A percentile compares a stretch with the other conserved stretches of the same genome.
phyloP scores from a whole-genome alignment of 2,329 filamentous ascomycete genomes.

The Talaromyces marneffei region DNA sequence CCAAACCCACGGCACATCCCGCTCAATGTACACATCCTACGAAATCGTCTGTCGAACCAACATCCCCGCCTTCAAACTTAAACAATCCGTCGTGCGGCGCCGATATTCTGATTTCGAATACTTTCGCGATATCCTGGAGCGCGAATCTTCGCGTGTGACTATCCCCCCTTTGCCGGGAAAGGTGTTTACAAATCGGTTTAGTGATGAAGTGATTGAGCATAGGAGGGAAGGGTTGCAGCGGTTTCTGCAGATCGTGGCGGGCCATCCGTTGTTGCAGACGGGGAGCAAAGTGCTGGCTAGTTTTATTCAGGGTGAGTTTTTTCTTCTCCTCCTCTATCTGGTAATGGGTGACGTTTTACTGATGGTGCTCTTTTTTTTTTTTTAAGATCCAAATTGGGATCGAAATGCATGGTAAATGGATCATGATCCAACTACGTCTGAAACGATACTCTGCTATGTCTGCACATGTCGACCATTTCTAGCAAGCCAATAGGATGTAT shows the following conservation, averaged over 20 bases:
- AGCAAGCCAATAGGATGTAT: constrained; percentile 1
- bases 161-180: constrained; percentile 95
- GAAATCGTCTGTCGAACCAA: constrained; percentile 97
- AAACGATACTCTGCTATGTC: background rate
- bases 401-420: constrained; percentile 68
- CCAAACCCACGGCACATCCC: constrained; percentile 87
- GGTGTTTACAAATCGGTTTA: constrained; percentile 96
- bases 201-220: constrained; percentile 96
- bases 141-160: constrained; percentile 86
- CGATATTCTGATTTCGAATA: constrained; percentile 98
- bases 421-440: background rate
- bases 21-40: constrained; percentile 98
- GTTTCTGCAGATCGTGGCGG: constrained; percentile 95
- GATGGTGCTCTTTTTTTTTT: constrained; percentile 7
- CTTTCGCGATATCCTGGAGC: constrained; percentile 95
- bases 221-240: constrained; percentile 84
- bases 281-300: constrained; percentile 93
- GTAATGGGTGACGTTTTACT: background rate
- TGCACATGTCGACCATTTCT: background rate
- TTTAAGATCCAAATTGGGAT: constrained; percentile 70
- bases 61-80: constrained; percentile 97
- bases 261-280: constrained; percentile 92
- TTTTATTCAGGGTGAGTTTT: constrained; percentile 80
- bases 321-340: background rate
- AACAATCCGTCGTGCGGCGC: constrained; percentile 77